A percentile compares a stretch with the other conserved stretches of the same genome.
Evolutionary conservation across 1,284 basidiomycete species (phyloP).

Genomic region (Sporisorium graminicola): DNA sequence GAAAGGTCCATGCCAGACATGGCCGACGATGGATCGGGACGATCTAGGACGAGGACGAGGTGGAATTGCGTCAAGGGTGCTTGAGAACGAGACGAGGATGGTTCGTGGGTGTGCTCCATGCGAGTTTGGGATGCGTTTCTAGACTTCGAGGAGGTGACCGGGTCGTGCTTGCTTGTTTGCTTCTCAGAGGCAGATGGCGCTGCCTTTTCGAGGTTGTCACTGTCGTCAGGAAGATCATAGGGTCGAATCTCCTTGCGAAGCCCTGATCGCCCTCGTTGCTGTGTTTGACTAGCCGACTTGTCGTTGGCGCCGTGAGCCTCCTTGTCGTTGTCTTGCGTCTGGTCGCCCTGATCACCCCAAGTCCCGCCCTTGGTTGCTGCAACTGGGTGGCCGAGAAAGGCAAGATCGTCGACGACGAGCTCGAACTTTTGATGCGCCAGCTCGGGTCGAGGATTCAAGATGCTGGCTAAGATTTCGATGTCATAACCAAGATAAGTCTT

Average conservation of each 20-base stretch:
- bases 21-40: constrained; percentile 58
- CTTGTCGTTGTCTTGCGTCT: neutral
- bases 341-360: constrained; percentile 28
- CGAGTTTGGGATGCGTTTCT: constrained; percentile 17
- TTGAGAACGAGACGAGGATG: constrained; percentile 4
- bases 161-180: neutral
- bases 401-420: constrained; percentile 89
- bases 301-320: constrained; percentile 4
- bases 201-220: neutral
- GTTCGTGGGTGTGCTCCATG: constrained; percentile 12
- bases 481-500: constrained; percentile 83
- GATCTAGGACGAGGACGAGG: constrained; percentile 66
- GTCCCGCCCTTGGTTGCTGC: constrained; percentile 74
- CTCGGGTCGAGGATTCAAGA: constrained; percentile 81
- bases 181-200: neutral
- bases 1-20: constrained; percentile 53
- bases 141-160: constrained; percentile 1
- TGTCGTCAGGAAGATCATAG: constrained; percentile 23
- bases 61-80: constrained; percentile 60
- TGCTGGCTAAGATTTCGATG: constrained; percentile 81
- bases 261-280: constrained; percentile 34
- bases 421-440: constrained; percentile 96
- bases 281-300: neutral
- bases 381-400: constrained; percentile 94
- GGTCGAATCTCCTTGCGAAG: constrained; percentile 46